phyloP scores from a whole-genome alignment of 164 flowering plant species.

The Amborella trichopoda region DNA sequence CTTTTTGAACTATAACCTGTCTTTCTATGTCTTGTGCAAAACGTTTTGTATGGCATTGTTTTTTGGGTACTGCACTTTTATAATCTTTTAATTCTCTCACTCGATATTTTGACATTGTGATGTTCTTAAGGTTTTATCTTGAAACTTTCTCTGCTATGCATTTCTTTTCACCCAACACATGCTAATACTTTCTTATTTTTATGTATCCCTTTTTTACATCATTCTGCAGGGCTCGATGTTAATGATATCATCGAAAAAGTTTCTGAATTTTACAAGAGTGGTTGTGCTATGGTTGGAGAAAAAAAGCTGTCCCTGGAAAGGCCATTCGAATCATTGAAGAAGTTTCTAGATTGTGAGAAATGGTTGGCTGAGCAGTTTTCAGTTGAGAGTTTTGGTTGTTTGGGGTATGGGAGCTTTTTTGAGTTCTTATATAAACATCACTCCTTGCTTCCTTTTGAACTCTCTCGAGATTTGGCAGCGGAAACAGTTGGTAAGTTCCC shows the following conservation, averaged over 20 bases:
- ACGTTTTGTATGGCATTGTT: no score
- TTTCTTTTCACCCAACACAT: no score
- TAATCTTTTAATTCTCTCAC: no score
- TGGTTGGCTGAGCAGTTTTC: constrained; percentile 59
- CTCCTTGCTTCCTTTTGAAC: constrained; percentile 28
- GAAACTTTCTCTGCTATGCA: no score
- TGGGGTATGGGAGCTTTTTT: constrained; percentile 69
- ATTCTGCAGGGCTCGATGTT: constrained; percentile 32
- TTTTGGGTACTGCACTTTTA: no score
- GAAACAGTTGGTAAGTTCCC: constrained; percentile 16
- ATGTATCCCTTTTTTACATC: constrained; percentile 1
- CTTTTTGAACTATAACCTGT: no score
- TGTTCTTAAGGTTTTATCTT: no score
- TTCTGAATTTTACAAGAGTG: constrained; percentile 25
- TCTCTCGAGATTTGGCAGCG: constrained; percentile 18
- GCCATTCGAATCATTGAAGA: constrained; percentile 23
- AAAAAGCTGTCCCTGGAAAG: constrained; percentile 19
- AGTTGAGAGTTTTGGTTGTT: constrained; percentile 43
- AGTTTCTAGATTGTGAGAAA: constrained; percentile 38
- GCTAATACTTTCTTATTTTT: no score
- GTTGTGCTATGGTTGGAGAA: constrained; percentile 8
- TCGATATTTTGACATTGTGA: no score
- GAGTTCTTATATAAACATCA: constrained; percentile 42
- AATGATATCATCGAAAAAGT: constrained; percentile 49
- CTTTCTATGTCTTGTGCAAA: no score